Conservation (phyloP, 2,329 filamentous ascomycete species). For the Chrysoporthe deuterocubensis region DNA sequence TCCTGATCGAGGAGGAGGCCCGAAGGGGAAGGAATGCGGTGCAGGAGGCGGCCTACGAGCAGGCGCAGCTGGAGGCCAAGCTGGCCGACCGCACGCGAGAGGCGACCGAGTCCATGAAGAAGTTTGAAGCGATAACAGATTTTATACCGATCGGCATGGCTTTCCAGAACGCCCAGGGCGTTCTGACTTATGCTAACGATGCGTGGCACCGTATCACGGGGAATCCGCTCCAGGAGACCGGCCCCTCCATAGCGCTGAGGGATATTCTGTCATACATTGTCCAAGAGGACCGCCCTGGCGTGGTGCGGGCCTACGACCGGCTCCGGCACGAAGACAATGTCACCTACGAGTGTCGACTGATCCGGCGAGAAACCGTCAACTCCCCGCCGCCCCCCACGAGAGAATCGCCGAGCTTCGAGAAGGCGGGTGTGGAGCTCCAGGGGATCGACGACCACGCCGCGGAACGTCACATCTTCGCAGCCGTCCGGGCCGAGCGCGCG, state of each 20-base stretch:
- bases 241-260: constrained; percentile 34
- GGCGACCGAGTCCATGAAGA: constrained; percentile 59
- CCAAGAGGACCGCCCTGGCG: constrained; percentile 49
- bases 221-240: constrained; percentile 39
- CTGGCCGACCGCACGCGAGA: constrained; percentile 60
- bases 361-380: constrained; percentile 35
- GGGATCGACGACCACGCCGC: constrained; percentile 38
- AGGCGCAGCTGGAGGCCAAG: constrained; percentile 68
- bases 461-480: constrained; percentile 51
- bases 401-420: constrained; percentile 43
- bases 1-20: constrained; percentile 73
- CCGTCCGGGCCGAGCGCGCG: constrained; percentile 51
- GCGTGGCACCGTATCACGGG: constrained; percentile 63
- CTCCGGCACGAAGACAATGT: constrained; percentile 43
- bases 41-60: constrained; percentile 68
- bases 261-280: constrained; percentile 50
- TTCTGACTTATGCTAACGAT: constrained; percentile 73
- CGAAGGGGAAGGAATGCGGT: constrained; percentile 59
- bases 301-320: constrained; percentile 47
- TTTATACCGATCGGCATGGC: constrained; percentile 77
- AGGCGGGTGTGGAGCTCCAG: constrained; percentile 39
- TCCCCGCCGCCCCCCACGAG: constrained; percentile 36
- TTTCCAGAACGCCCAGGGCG: constrained; percentile 67
- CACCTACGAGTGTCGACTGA: constrained; percentile 51
- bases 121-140: constrained; percentile 72